Evolutionary conservation across 2,329 filamentous ascomycete species (phyloP).

Genomic region (Fulvia fulva): DNA sequence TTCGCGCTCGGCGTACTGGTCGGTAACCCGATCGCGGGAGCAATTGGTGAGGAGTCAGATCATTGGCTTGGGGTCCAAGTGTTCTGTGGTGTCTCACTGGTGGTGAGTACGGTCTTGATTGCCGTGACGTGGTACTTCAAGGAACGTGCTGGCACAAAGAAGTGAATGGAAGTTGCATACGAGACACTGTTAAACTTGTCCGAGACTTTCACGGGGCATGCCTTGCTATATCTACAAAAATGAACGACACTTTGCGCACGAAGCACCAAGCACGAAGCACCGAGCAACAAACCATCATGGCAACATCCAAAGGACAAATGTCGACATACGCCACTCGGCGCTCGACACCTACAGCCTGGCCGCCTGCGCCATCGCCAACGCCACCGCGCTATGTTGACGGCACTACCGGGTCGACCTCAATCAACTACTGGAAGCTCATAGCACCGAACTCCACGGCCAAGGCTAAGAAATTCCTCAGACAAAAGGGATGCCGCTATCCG

Average conservation of each 20-base stretch:
- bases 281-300: too few species aligned
- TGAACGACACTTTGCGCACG: too few species aligned
- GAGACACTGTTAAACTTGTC: background rate
- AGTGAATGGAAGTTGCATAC: background rate
- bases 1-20: conserved; percentile 24
- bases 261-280: too few species aligned
- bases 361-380: background rate
- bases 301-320: too few species aligned
- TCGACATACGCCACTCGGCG: too few species aligned
- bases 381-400: background rate
- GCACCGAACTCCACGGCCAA: background rate
- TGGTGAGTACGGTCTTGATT: conserved; percentile 9
- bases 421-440: background rate
- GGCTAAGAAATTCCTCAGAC: background rate
- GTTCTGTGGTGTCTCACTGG: conserved; percentile 21
- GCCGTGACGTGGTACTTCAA: conserved; percentile 4
- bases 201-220: background rate
- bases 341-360: too few species aligned
- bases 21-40: conserved; percentile 25
- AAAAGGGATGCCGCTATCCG: background rate
- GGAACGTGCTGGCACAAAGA: background rate
- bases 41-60: conserved; percentile 7
- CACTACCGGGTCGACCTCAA: background rate
- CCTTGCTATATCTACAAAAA: too few species aligned
- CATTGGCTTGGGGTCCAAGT: conserved; percentile 22